Evolutionary conservation across 352 stramenopile species (phyloP).

Genomic region (Phytophthora palmivora): DNA sequence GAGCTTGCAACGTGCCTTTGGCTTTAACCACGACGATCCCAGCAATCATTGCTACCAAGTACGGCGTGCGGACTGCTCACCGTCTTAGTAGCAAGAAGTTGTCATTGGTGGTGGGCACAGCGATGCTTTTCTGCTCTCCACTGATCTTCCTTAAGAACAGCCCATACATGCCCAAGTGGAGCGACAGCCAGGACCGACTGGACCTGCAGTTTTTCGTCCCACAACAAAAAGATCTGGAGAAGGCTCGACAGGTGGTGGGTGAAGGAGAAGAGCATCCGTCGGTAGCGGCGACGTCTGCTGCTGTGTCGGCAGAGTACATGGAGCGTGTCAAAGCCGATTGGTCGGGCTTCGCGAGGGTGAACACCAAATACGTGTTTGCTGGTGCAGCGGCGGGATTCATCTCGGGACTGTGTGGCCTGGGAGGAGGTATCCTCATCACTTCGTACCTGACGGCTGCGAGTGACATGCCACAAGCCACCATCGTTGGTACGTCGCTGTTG

Average conservation of each 20-base stretch:
- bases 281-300: conserved; percentile 24
- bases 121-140: conserved; percentile 81
- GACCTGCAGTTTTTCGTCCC: conserved; percentile 84
- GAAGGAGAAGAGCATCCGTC: conserved; percentile 20
- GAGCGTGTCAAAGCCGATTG: conserved; percentile 51
- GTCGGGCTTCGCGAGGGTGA: conserved; percentile 55
- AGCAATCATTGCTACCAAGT: conserved; percentile 78
- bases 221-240: conserved; percentile 39
- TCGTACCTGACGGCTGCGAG: conserved; percentile 86
- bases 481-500: conserved; percentile 87
- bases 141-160: conserved; percentile 89
- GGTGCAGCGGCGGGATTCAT: conserved; percentile 83
- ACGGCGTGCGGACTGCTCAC: conserved; percentile 82
- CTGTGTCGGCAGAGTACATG: conserved; percentile 48
- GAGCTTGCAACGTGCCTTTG: conserved; percentile 81
- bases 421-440: conserved; percentile 88
- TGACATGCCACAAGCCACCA: conserved; percentile 85
- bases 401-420: conserved; percentile 82
- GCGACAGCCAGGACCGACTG: conserved; percentile 51
- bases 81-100: conserved; percentile 77
- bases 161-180: conserved; percentile 80
- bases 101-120: conserved; percentile 75
- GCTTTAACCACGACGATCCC: conserved; percentile 76
- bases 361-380: conserved; percentile 81
- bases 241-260: conserved; percentile 5